phyloP scores from a whole-genome alignment of 2,329 filamentous ascomycete genomes.

The Arthrinium phaeospermum region DNA sequence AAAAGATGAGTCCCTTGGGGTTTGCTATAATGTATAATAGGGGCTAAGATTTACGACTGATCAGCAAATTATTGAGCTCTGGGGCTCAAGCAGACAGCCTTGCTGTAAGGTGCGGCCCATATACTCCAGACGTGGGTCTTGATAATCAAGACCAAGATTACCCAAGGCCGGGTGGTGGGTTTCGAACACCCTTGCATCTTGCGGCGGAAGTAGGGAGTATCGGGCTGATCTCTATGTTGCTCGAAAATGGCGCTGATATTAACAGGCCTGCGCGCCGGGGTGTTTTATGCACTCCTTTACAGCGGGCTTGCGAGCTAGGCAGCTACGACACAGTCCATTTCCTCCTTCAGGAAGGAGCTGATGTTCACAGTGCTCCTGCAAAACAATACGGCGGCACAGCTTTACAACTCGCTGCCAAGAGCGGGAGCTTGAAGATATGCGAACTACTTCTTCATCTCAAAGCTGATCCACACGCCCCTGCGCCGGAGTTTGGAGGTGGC shows the following conservation, averaged over 20 bases:
- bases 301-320: conserved; percentile 24
- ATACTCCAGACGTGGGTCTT: no score
- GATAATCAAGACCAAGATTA: no score
- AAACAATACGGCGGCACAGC: conserved; percentile 27
- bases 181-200: neutral
- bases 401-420: conserved; percentile 28
- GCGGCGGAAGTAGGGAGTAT: conserved; percentile 20
- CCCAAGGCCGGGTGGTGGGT: no score
- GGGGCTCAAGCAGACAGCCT: neutral
- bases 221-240: conserved; percentile 25
- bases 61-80: neutral
- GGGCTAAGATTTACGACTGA: neutral
- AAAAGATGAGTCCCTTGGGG: neutral
- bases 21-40: neutral
- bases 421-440: conserved; percentile 25
- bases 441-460: conserved; percentile 23
- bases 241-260: conserved; percentile 24
- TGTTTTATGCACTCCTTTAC: conserved; percentile 27
- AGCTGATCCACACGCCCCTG: conserved; percentile 19
- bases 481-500: neutral
- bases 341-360: conserved; percentile 25
- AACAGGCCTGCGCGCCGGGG: conserved; percentile 20
- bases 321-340: conserved; percentile 23
- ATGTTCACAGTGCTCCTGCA: conserved; percentile 26
- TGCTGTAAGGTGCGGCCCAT: neutral